Percentiles rank a stretch among this genome's conserved stretches.
Evolutionary conservation across 225 moss, liverwort and hornwort species (phyloP).

Genomic region (Sphagnum tenellum): DNA sequence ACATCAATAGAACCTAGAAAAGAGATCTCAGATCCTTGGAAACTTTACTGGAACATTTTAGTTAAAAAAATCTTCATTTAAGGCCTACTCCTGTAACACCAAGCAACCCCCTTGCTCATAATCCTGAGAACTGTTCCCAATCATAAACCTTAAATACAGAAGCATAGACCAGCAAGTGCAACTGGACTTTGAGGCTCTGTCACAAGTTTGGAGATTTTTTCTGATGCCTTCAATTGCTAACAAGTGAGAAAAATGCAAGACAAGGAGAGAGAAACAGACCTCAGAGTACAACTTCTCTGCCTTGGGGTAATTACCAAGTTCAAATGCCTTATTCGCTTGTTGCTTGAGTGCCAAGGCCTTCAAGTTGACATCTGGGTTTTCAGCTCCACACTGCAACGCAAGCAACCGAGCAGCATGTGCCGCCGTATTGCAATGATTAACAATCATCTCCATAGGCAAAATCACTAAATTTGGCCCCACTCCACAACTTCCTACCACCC

Average conservation of each 20-base stretch:
- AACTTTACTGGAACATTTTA: too few species aligned
- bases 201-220: too few species aligned
- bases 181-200: too few species aligned
- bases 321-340: slow-evolving; percentile 55
- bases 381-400: slow-evolving; percentile 54
- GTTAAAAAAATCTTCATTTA: too few species aligned
- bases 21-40: too few species aligned
- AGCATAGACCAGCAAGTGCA: too few species aligned
- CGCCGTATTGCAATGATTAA: slow-evolving; percentile 75
- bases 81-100: too few species aligned
- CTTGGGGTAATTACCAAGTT: slow-evolving; percentile 28
- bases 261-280: slow-evolving; percentile 11
- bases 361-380: slow-evolving; percentile 48
- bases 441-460: slow-evolving; percentile 52
- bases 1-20: too few species aligned
- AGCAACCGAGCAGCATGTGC: slow-evolving; percentile 63
- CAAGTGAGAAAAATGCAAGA: not conserved
- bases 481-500: slow-evolving; percentile 50
- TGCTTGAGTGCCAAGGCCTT: slow-evolving; percentile 57
- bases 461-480: slow-evolving; percentile 67
- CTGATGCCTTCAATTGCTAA: too few species aligned
- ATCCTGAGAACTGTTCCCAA: not conserved
- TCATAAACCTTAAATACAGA: not conserved
- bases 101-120: too few species aligned
- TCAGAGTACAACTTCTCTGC: slow-evolving; percentile 52